A percentile compares a stretch with the other conserved stretches of the same genome.
These are phyloP conservation scores for Mrakia gelida DNA, from an alignment of 768 basidiomycete species.

Conservation along the genomic window DNA sequence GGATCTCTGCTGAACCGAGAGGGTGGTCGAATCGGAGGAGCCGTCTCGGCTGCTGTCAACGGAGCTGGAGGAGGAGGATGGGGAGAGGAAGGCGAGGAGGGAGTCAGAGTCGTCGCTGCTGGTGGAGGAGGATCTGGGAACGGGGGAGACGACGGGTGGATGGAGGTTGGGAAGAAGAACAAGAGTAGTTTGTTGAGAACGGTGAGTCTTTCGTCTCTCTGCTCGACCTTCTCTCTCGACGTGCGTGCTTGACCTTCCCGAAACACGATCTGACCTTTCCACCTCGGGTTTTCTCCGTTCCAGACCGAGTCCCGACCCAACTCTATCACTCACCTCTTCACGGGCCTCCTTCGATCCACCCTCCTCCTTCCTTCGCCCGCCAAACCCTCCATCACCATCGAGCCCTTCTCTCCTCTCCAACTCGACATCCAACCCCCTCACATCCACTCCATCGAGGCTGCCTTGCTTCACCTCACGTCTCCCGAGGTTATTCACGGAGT, in stretches of 20 bases:
- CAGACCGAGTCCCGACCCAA: slow-evolving; percentile 77
- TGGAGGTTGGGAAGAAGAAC: slow-evolving; percentile 89
- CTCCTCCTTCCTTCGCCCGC: slow-evolving; percentile 58
- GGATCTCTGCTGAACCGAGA: slow-evolving; percentile 55
- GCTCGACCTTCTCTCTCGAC: neutral
- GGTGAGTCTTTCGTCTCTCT: slow-evolving; percentile 52
- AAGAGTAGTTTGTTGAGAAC: slow-evolving; percentile 71
- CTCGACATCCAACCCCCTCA: slow-evolving; percentile 81
- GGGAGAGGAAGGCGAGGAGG: slow-evolving; percentile 29
- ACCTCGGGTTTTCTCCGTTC: neutral
- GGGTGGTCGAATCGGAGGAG: neutral
- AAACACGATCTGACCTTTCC: no score
- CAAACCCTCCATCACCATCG: slow-evolving; percentile 76
- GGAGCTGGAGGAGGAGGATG: slow-evolving; percentile 16
- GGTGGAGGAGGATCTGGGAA: slow-evolving; percentile 20
- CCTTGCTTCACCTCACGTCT: slow-evolving; percentile 67
- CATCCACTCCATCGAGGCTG: slow-evolving; percentile 75
- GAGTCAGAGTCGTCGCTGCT: slow-evolving; percentile 14
- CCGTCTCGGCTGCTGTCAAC: neutral
- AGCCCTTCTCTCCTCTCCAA: slow-evolving; percentile 84
- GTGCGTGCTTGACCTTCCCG: neutral
- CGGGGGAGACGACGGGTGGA: slow-evolving; percentile 62
- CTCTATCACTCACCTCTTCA: slow-evolving; percentile 86
- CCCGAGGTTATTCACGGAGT: slow-evolving; percentile 74
- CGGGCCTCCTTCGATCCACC: slow-evolving; percentile 83